Evolutionary conservation across 345 rosid species (phyloP).

Genomic region (Pistacia integerrima): DNA sequence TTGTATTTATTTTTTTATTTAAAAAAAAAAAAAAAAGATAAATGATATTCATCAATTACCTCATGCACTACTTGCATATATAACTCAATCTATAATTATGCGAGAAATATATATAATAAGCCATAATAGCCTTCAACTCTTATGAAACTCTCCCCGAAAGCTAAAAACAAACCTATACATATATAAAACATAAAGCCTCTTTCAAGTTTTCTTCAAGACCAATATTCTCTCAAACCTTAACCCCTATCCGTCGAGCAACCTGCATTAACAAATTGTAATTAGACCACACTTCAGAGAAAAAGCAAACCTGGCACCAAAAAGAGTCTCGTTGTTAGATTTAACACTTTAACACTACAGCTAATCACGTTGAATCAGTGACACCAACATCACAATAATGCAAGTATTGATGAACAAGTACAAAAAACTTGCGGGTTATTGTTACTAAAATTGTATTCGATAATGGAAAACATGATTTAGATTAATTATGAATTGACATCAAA

Average conservation of each 20-base stretch:
- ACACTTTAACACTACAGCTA: not conserved
- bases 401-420: not conserved
- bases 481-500: too few relatives aligned
- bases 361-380: not conserved
- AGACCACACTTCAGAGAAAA: not conserved
- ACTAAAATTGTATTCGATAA: not conserved
- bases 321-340: not conserved
- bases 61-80: too few relatives aligned
- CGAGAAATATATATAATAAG: too few relatives aligned
- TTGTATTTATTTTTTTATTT: too few relatives aligned
- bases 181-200: not conserved
- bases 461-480: not conserved
- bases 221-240: conserved; percentile 42
- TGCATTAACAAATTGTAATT: conserved; percentile 25
- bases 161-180: conserved; percentile 4
- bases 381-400: not conserved
- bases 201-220: not conserved
- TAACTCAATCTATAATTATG: too few relatives aligned
- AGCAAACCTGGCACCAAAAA: not conserved
- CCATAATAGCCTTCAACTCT: too few relatives aligned
- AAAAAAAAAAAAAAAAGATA: too few relatives aligned
- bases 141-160: not conserved
- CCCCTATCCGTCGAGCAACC: conserved; percentile 86
- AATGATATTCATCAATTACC: too few relatives aligned
- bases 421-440: not conserved